Base-by-base conservation (phyloP, 257 asterid species). In the Asclepias syriaca region DNA sequence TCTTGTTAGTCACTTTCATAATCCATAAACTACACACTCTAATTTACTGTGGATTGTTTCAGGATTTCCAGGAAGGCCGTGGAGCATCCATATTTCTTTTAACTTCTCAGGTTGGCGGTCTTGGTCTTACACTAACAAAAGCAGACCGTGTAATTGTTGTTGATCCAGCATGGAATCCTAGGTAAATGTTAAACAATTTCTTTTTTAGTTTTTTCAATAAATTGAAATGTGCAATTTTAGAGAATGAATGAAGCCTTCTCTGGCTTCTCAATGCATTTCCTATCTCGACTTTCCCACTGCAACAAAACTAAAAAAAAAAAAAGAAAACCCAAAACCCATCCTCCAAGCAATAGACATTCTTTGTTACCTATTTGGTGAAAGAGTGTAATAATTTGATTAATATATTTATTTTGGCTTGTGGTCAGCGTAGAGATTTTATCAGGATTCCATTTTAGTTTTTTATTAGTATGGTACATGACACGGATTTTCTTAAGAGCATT, bases 101-200 rank as follows among this genome's bases (percentile, higher is more conserved):
- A 80, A 94, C 97, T 57, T 86, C 97, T 76, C 97, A 89, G 88
- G 98, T 94, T 73, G 98, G 98, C 45, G 98, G 98, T 72, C 81
- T 94, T 77, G 98, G 98, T 77, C 95, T 94, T 71, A 94, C 98
- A 71, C 95, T 94, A 64, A 94, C 98, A 69, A 88, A 87, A 79
- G 98, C 98, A 24, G 98, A 94, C 72, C 93, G 97, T 70, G 98
- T 94, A 66, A 94, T 94, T 77, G 98, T 94, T 76, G 93, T 84
- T 68, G 98, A 94, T 82, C 98, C 98, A 43, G 98, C 98, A 71
- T 94, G 98, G 98, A 94, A 94, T 73, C 98, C 98, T 22, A 94
- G 98, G 98, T 91, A 68, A 53, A 71, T 72, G 29, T 66, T 72
- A 74, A 22, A 60, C 61, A 57, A 9, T 34, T 16, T 10, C 21